Evolutionary conservation across 305 asterid species (phyloP), one percentile per base, ranked within the genome.

Genomic region (Rubia tinctorum): DNA sequence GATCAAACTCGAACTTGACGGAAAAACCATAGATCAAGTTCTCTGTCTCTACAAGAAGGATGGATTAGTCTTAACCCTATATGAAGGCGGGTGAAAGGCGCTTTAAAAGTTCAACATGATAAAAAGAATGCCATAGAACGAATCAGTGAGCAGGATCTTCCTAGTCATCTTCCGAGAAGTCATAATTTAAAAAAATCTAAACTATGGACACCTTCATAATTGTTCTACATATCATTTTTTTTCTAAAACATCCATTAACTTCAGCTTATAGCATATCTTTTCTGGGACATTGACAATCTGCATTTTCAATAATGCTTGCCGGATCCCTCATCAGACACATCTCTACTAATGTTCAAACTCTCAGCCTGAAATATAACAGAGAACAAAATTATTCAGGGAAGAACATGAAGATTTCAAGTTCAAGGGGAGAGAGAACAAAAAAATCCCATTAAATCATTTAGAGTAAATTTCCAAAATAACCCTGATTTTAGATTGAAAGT

Each of bases 241-340:
- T 40, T n/a, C n/a, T n/a, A 69, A 5, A 1, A 34, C 18, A 18
- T 69, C 18, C 39, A 34, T 25, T 11, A 14, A 40, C 7, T 68
- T 68, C 17, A 0, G 17, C 55, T 25, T 23, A 45, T 45, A 45
- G 72, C 72, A 44, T 5, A 23, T 10, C 1, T 68, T 92, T 86
- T 92, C 98, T 6, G 98, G 98, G 71, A 92, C 98, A 86, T 90
- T 92, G 76, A 92, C 98, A 79, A 90, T 88, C 98, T 92, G 88
- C 73, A 92, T 92, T 83, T 92, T 92, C 82, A 92, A 79, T 66
- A 92, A 85, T 68, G 98, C 97, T 81, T 92, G 98, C 79, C 90
- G 98, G 75, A 92, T 40, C 98, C 98, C 86, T 92, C 98, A 56
- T 96, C 98, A 15, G 98, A 92, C 22, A 92, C 98, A 78, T 92